phyloP scores from a whole-genome alignment of 2,329 filamentous ascomycete genomes.

The Emericellopsis cladophorae region DNA sequence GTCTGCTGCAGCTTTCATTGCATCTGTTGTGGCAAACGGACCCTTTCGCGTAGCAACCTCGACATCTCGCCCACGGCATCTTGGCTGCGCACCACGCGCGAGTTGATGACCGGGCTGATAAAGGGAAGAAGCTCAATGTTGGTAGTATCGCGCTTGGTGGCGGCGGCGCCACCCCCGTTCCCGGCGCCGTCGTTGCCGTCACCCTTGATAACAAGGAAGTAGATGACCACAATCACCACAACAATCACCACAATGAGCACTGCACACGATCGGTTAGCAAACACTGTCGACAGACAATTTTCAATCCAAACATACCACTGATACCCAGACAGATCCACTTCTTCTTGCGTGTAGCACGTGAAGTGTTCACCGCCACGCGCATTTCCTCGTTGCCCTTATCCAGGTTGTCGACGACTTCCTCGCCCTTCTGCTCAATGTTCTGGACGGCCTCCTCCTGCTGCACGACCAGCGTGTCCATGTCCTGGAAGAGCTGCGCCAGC shows the following conservation, averaged over 20 bases:
- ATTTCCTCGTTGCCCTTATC: slow-evolving; percentile 79
- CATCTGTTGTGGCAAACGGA: slow-evolving; percentile 12
- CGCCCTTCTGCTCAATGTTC: slow-evolving; percentile 75
- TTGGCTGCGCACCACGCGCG: slow-evolving; percentile 6
- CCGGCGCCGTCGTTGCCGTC: slow-evolving; percentile 2
- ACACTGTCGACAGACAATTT: background rate
- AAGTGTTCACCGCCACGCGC: slow-evolving; percentile 67
- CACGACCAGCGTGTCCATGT: slow-evolving; percentile 74
- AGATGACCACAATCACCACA: slow-evolving; percentile 36
- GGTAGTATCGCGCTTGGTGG: slow-evolving; percentile 16
- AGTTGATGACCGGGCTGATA: slow-evolving; percentile 9
- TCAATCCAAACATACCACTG: slow-evolving; percentile 30
- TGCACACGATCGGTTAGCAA: slow-evolving; percentile 2
- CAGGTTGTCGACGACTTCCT: slow-evolving; percentile 75
- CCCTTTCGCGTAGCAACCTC: slow-evolving; percentile 7
- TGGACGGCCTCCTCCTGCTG: slow-evolving; percentile 73
- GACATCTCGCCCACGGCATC: slow-evolving; percentile 6
- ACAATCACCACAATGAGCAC: slow-evolving; percentile 39
- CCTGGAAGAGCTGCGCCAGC: slow-evolving; percentile 75
- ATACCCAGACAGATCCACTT: slow-evolving; percentile 94
- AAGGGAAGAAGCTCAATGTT: slow-evolving; percentile 9
- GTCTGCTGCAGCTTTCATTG: slow-evolving; percentile 1
- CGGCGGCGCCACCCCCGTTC: slow-evolving; percentile 12
- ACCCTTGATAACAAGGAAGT: slow-evolving; percentile 27
- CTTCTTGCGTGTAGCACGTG: slow-evolving; percentile 71